These are phyloP conservation scores for Viola pubescens DNA, from an alignment of 441 rosid genomes.

Conservation along the genomic window DNA sequence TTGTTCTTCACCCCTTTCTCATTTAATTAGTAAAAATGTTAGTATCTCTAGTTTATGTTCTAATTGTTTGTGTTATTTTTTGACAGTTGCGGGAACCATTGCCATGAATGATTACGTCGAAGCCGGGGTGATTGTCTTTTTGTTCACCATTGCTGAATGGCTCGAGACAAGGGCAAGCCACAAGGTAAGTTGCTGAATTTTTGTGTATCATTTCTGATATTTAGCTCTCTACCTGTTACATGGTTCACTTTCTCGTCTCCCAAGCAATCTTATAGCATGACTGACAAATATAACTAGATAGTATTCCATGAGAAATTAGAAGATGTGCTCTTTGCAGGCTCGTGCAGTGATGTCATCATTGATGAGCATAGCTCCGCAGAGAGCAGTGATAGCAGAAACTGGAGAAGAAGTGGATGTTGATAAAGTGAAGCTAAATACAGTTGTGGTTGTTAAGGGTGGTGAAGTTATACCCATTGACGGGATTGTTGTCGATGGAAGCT, in stretches of 20 bases:
- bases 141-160: slow-evolving; percentile 80
- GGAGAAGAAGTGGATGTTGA: slow-evolving; percentile 73
- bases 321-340: slow-evolving; percentile 39
- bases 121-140: slow-evolving; percentile 83
- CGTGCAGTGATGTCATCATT: slow-evolving; percentile 69
- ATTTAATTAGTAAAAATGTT: too few relatives aligned
- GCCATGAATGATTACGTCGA: slow-evolving; percentile 66
- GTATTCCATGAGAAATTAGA: too few relatives aligned
- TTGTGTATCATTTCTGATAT: too few relatives aligned
- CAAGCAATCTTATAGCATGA: too few relatives aligned
- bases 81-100: slow-evolving; percentile 65
- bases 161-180: slow-evolving; percentile 78
- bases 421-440: slow-evolving; percentile 57
- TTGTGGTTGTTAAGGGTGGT: slow-evolving; percentile 74
- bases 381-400: slow-evolving; percentile 68
- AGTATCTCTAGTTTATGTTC: too few relatives aligned
- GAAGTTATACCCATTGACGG: slow-evolving; percentile 90
- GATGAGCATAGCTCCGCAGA: slow-evolving; percentile 82
- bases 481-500: slow-evolving; percentile 65
- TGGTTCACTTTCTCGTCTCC: too few relatives aligned
- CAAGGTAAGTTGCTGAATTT: slow-evolving; percentile 36
- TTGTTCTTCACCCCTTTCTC: neutral
- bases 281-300: too few relatives aligned
- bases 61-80: neutral
- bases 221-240: too few relatives aligned